Conservation (phyloP, 2,329 filamentous ascomycete species). For the Metarhizium brunneum region DNA sequence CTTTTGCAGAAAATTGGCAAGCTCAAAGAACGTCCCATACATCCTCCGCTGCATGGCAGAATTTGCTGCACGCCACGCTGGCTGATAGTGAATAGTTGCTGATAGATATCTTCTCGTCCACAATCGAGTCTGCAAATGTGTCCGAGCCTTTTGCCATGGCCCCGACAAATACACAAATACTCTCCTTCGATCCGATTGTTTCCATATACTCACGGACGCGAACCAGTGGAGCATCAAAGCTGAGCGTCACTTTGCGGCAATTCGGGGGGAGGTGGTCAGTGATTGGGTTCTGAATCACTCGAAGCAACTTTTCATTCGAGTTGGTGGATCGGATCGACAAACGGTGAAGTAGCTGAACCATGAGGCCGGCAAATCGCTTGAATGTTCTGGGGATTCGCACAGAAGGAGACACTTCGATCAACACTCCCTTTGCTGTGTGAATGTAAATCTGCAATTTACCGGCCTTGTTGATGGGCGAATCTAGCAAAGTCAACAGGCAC, state of each 20-base stretch:
- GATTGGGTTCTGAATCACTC: slow-evolving; percentile 96
- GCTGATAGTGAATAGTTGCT: slow-evolving; percentile 97
- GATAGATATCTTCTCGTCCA: slow-evolving; percentile 96
- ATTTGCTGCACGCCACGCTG: slow-evolving; percentile 98
- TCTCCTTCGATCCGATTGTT: slow-evolving; percentile 70
- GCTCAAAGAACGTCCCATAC: slow-evolving; percentile 83
- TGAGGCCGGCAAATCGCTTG: slow-evolving; percentile 95
- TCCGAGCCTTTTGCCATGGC: slow-evolving; percentile 97
- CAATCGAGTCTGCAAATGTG: slow-evolving; percentile 87
- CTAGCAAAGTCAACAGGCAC: slow-evolving; percentile 93
- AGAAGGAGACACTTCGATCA: slow-evolving; percentile 97
- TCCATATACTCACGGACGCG: slow-evolving; percentile 85
- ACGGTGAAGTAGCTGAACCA: slow-evolving; percentile 95
- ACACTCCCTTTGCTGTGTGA: slow-evolving; percentile 89
- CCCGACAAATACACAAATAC: slow-evolving; percentile 94
- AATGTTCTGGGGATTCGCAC: slow-evolving; percentile 97
- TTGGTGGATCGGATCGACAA: slow-evolving; percentile 94
- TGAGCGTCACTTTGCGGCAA: slow-evolving; percentile 94
- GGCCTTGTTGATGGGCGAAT: slow-evolving; percentile 97
- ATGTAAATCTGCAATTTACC: slow-evolving; percentile 98
- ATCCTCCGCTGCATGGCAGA: slow-evolving; percentile 96
- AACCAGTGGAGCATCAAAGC: slow-evolving; percentile 83
- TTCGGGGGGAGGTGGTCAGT: slow-evolving; percentile 94
- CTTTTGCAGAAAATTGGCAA: background rate
- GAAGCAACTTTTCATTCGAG: slow-evolving; percentile 93